Base-by-base conservation (phyloP, 177 flowering plant species). In the Vitis hybrid region DNA sequence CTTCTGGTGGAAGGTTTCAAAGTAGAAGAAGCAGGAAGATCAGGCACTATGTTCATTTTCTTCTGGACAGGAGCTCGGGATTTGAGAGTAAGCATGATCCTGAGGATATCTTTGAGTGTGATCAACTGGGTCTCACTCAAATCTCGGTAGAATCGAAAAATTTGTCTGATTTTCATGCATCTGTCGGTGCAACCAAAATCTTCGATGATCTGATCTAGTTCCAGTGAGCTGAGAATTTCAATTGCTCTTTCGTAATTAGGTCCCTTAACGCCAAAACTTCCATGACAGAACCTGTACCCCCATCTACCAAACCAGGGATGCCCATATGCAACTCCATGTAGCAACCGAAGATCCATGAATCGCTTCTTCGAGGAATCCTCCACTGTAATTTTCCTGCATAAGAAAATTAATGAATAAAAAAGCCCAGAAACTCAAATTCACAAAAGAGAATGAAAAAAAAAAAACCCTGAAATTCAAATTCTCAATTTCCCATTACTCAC, bases 291-390 rank as follows among this genome's bases (percentile, higher is more conserved):
- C 14, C 44, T 80, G 71, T 93, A 95, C 0, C 88, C 94, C 99
- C 99, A 95, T 77, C 88, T 85, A 1, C 96, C 96, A 70, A 93
- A 93, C 99, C 99, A 93, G 2, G 97, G 53, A 31, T 85, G 88
- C 9, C 95, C 94, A 50, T 95, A 91, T 1, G 97, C 92, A 5
- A 88, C 83, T 1, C 93, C 93, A 65, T 91, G 75, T 1, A 91
- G 94, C 33, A 95, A 75, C 17, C 99, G 78, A 50, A 95, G 88
- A 62, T 93, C 94, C 96, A 95, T 87, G 1, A 80, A 78, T 24
- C 78, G 73, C 78, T 91, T 93, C 80, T 65, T 89, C 12, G 97
- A 83, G 1, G 75, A 20, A 73, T 95, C 98, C 54, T 84, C 90
- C 0, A 91, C 90, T 11, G 94, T 77, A 47, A 95, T 77, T 86